A percentile compares a stretch with the other conserved stretches of the same genome.
These are phyloP conservation scores for Gnomoniopsis smithogilvyi DNA, from an alignment of 2,329 filamentous ascomycete species.

Conservation along the genomic window DNA sequence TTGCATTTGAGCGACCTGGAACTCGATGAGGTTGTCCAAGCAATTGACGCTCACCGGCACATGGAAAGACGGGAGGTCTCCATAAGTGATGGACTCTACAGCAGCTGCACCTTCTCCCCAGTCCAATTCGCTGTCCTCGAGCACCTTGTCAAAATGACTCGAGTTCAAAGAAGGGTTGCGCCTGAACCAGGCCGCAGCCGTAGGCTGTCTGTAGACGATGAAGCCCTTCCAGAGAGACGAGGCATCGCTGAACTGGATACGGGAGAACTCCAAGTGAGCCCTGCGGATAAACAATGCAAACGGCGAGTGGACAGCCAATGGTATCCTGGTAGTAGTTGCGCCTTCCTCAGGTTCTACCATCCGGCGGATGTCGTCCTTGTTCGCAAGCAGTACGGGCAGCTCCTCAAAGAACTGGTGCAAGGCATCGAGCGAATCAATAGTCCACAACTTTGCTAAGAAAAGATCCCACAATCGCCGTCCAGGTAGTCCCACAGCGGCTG, in stretches of 20 bases:
- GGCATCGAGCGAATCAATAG: conserved; percentile 75
- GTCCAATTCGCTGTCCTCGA: conserved; percentile 45
- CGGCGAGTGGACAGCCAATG: conserved; percentile 70
- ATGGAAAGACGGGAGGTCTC: conserved; percentile 42
- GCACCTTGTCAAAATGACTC: conserved; percentile 55
- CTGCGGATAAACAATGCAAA: conserved; percentile 78
- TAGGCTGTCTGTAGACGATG: conserved; percentile 75
- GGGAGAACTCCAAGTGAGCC: conserved; percentile 73
- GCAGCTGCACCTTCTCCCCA: conserved; percentile 49
- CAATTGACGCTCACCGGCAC: conserved; percentile 70
- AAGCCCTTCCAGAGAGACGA: conserved; percentile 80
- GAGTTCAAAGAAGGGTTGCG: conserved; percentile 59
- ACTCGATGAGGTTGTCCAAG: conserved; percentile 76
- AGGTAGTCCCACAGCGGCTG: conserved; percentile 56
- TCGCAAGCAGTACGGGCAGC: conserved; percentile 54
- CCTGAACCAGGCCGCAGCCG: conserved; percentile 61
- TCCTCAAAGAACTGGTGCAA: conserved; percentile 73
- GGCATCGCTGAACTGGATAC: conserved; percentile 76
- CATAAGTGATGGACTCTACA: conserved; percentile 47
- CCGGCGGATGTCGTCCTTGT: conserved; percentile 56
- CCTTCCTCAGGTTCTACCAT: conserved; percentile 51
- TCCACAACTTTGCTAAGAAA: conserved; percentile 79
- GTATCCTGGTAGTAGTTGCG: conserved; percentile 47
- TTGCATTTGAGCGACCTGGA: conserved; percentile 85
- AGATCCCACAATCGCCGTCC: conserved; percentile 85